phyloP scores from a whole-genome alignment of 139 green algal species.

The Zygnema circumcarinatum region DNA sequence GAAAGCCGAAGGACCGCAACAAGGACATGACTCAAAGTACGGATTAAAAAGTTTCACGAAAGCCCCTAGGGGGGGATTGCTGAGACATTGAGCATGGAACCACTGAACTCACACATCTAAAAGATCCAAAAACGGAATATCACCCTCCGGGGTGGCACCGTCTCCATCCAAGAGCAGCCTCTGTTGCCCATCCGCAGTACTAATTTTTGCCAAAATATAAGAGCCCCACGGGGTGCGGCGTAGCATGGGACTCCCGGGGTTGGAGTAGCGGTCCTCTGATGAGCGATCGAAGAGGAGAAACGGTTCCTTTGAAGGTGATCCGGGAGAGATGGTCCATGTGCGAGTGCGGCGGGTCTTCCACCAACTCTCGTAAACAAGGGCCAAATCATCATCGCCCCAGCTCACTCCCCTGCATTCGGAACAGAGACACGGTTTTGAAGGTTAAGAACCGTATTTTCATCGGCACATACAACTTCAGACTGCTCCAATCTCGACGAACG shows the following conservation, averaged over 20 bases:
- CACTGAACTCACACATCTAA: conserved; percentile 62
- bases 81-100: no score
- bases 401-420: conserved; percentile 71
- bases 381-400: conserved; percentile 85
- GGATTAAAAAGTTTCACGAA: no score
- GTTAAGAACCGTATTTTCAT: background rate
- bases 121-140: conserved; percentile 91
- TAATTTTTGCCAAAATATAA: conserved; percentile 81
- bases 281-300: conserved; percentile 58
- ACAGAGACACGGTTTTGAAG: background rate
- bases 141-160: conserved; percentile 84
- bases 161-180: conserved; percentile 82
- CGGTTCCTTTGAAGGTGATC: conserved; percentile 3
- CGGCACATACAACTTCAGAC: no score
- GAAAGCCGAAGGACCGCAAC: no score
- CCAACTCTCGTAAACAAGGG: conserved; percentile 88
- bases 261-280: conserved; percentile 94
- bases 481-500: no score
- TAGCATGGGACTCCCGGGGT: conserved; percentile 84
- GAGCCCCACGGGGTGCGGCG: conserved; percentile 76
- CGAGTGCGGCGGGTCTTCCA: conserved; percentile 60
- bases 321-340: conserved; percentile 47
- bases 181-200: conserved; percentile 43
- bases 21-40: no score
- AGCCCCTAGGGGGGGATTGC: no score